phyloP scores from a whole-genome alignment of 177 flowering plant species.

The Telopea speciosissima region DNA sequence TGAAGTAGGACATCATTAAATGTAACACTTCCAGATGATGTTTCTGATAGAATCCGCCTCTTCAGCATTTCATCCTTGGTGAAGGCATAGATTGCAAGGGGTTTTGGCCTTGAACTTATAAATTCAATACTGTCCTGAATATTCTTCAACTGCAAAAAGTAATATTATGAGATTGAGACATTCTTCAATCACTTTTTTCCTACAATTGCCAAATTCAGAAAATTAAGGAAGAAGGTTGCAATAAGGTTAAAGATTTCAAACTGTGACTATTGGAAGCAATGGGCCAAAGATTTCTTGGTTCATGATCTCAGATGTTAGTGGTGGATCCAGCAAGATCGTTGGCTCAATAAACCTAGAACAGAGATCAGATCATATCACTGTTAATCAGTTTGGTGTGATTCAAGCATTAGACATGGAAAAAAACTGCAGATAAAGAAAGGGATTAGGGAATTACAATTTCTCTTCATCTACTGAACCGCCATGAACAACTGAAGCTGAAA shows the following conservation, averaged over 20 bases:
- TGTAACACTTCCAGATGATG: slow-evolving; percentile 73
- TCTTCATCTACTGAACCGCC: slow-evolving; percentile 70
- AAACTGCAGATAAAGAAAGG: not conserved
- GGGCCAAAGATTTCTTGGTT: slow-evolving; percentile 93
- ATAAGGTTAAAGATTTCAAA: slow-evolving; percentile 16
- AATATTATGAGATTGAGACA: not conserved
- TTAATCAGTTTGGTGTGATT: too few species aligned
- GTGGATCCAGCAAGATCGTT: slow-evolving; percentile 78
- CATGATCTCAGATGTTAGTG: slow-evolving; percentile 73
- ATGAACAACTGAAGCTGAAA: slow-evolving; percentile 58
- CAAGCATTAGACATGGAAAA: too few species aligned
- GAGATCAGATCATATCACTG: not conserved
- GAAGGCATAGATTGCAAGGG: slow-evolving; percentile 71
- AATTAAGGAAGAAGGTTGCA: not conserved
- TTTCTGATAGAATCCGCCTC: slow-evolving; percentile 41
- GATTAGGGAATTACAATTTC: slow-evolving; percentile 35
- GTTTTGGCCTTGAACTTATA: slow-evolving; percentile 66
- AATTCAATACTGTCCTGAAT: slow-evolving; percentile 82
- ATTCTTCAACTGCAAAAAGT: slow-evolving; percentile 47
- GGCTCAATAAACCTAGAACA: slow-evolving; percentile 66
- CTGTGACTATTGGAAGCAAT: slow-evolving; percentile 81
- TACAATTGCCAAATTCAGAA: too few species aligned
- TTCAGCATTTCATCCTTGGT: slow-evolving; percentile 54
- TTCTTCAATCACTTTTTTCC: not conserved
- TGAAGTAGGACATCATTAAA: slow-evolving; percentile 75